These are phyloP conservation scores for Penicillium tannophilum DNA, from an alignment of 495 filamentous ascomycete genomes.

Conservation along the genomic window DNA sequence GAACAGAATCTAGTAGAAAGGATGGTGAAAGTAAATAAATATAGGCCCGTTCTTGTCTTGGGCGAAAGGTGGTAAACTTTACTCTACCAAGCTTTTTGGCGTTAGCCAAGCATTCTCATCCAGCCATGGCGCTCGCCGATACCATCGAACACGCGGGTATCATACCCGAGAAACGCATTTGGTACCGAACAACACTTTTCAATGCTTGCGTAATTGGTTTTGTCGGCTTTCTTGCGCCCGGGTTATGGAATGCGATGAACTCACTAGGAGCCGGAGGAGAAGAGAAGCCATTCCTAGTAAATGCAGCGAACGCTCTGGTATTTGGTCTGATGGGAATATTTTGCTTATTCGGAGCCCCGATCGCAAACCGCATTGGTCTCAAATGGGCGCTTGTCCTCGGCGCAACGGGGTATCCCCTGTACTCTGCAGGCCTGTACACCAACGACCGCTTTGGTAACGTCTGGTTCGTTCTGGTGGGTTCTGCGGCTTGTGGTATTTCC, in stretches of 20 bases:
- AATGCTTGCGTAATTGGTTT: conserved; percentile 50
- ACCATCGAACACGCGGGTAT: conserved; percentile 6
- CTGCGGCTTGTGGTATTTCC: conserved; percentile 63
- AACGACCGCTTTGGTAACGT: conserved; percentile 66
- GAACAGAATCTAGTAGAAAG: background rate
- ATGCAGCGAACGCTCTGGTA: conserved; percentile 63
- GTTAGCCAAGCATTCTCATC: background rate
- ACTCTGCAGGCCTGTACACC: conserved; percentile 60
- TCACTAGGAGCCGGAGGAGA: conserved; percentile 64
- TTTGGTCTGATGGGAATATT: conserved; percentile 59
- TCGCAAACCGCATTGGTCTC: conserved; percentile 63
- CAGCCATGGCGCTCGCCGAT: background rate
- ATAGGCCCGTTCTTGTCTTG: background rate
- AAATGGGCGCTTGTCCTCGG: conserved; percentile 62
- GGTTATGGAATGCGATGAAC: conserved; percentile 61
- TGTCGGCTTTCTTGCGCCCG: conserved; percentile 39
- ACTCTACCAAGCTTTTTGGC: background rate
- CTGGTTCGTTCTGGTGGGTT: conserved; percentile 64
- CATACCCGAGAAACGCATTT: conserved; percentile 31
- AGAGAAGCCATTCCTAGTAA: conserved; percentile 59
- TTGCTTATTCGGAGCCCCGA: conserved; percentile 53
- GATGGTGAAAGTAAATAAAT: background rate
- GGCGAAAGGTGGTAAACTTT: background rate
- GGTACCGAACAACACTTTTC: conserved; percentile 62
- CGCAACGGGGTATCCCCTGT: conserved; percentile 43